These are phyloP conservation scores for Nemania abortiva DNA, from an alignment of 2,329 filamentous ascomycete genomes.

Conservation along the genomic window DNA sequence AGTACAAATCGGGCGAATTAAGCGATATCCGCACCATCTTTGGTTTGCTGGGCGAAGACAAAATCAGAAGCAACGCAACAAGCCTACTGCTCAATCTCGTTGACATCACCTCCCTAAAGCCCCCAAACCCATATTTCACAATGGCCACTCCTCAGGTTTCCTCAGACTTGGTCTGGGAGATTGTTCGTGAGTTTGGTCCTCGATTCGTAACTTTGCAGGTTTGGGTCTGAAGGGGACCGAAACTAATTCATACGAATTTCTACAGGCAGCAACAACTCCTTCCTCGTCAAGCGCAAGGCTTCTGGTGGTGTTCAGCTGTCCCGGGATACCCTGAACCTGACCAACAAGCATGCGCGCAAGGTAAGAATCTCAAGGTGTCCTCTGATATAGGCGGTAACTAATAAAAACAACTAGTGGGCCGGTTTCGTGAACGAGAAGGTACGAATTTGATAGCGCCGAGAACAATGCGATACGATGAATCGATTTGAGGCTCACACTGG, in stretches of 20 bases:
- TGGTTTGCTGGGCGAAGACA: slow-evolving; percentile 39
- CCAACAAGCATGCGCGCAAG: slow-evolving; percentile 92
- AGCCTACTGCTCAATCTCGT: slow-evolving; percentile 34
- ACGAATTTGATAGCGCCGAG: slow-evolving; percentile 51
- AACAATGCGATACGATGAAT: slow-evolving; percentile 12
- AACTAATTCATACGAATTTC: slow-evolving; percentile 42
- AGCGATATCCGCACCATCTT: slow-evolving; percentile 50
- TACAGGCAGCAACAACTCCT: slow-evolving; percentile 87
- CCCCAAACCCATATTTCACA: slow-evolving; percentile 58
- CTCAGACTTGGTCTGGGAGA: slow-evolving; percentile 92
- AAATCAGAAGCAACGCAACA: slow-evolving; percentile 45
- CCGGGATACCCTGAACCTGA: slow-evolving; percentile 92
- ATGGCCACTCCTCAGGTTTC: slow-evolving; percentile 80
- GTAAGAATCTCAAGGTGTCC: slow-evolving; percentile 58
- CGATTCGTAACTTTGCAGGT: slow-evolving; percentile 1
- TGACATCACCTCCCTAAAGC: slow-evolving; percentile 34
- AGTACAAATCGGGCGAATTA: slow-evolving; percentile 48
- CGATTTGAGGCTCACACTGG: slow-evolving; percentile 33
- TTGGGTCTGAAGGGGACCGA: slow-evolving; percentile 14
- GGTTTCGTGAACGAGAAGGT: slow-evolving; percentile 96
- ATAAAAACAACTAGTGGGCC: slow-evolving; percentile 73
- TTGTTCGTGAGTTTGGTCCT: slow-evolving; percentile 80
- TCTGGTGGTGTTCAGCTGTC: slow-evolving; percentile 90
- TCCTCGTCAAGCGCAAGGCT: slow-evolving; percentile 88
- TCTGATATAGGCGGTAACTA: slow-evolving; percentile 48